These are phyloP conservation scores for Chiua virens DNA, from an alignment of 768 basidiomycete genomes.

Conservation along the genomic window DNA sequence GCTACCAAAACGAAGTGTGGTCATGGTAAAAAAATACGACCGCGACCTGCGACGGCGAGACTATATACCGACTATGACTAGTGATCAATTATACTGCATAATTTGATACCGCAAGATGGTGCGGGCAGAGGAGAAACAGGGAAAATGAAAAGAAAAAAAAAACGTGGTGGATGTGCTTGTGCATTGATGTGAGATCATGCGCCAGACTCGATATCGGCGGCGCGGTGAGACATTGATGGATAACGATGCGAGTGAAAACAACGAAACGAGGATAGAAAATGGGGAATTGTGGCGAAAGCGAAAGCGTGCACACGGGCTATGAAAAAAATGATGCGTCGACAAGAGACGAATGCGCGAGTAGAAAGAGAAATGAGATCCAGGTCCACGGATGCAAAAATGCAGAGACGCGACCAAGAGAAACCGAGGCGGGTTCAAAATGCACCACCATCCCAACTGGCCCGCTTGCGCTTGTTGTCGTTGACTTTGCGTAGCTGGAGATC, in stretches of 20 bases:
- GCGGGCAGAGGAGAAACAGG: background rate
- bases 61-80: slow-evolving; percentile 29
- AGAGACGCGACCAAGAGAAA: background rate
- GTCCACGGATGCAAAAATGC: slow-evolving; percentile 7
- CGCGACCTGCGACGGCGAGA: slow-evolving; percentile 24
- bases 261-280: slow-evolving; percentile 3
- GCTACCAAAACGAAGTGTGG: slow-evolving; percentile 9
- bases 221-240: slow-evolving; percentile 14
- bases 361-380: slow-evolving; percentile 6
- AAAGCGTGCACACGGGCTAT: background rate
- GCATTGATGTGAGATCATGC: slow-evolving; percentile 15
- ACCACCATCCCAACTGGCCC: slow-evolving; percentile 57
- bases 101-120: slow-evolving; percentile 18
- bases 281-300: slow-evolving; percentile 8
- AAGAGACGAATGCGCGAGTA: slow-evolving; percentile 11
- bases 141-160: background rate
- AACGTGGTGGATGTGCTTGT: slow-evolving; percentile 6
- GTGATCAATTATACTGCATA: slow-evolving; percentile 28
- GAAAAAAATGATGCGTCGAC: slow-evolving; percentile 3
- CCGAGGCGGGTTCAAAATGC: slow-evolving; percentile 22
- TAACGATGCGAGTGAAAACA: slow-evolving; percentile 24
- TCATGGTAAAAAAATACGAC: slow-evolving; percentile 12
- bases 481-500: slow-evolving; percentile 48
- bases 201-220: slow-evolving; percentile 7
- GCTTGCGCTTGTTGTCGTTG: slow-evolving; percentile 55